phyloP scores from a whole-genome alignment of 176 grass and related monocot genomes.

The maize (Zea mays) region Zm-B73-REFERENCE-NAM-5.0 NC_050097.1:218579501-218580000 shows the following conservation, averaged over 20 bases:
- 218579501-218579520: slow-evolving; percentile 88
- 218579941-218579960: background rate
- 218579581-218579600: slow-evolving; percentile 29
- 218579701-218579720: slow-evolving; percentile 64
- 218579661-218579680: slow-evolving; percentile 89
- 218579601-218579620: slow-evolving; percentile 7
- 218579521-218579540: slow-evolving; percentile 69
- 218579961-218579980: background rate
- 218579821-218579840: slow-evolving; percentile 53
- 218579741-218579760: slow-evolving; percentile 6
- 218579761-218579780: background rate
- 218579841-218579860: slow-evolving; percentile 97
- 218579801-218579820: slow-evolving; percentile 3
- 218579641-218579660: slow-evolving; percentile 69
- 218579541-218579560: slow-evolving; percentile 79
- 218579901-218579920: slow-evolving; percentile 97
- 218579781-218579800: slow-evolving; percentile 18
- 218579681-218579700: slow-evolving; percentile 99
- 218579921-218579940: slow-evolving; percentile 11
- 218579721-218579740: slow-evolving; percentile 28
- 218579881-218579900: slow-evolving; percentile 98
- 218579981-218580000: background rate
- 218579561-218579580: slow-evolving; percentile 95
- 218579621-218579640: slow-evolving; percentile 33
- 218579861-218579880: slow-evolving; percentile 98